phyloP scores from a whole-genome alignment of 176 grass and related monocot genomes.

The Coix lacrymajobi region DNA sequence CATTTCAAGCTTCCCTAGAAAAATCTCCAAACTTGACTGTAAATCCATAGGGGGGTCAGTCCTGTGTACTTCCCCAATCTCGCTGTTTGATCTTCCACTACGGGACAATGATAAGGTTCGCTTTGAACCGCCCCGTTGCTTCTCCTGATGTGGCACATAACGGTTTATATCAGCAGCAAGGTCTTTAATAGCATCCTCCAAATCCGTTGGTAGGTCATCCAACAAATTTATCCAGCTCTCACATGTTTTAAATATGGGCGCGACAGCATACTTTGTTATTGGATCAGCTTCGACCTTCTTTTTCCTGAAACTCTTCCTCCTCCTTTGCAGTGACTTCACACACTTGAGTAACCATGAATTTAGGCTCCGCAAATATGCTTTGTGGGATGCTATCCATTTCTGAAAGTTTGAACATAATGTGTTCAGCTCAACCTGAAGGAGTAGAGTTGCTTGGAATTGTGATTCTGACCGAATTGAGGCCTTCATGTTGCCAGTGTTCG shows the following conservation, averaged over 20 bases:
- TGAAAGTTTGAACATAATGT: conserved; percentile 76
- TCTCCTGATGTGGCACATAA: conserved; percentile 65
- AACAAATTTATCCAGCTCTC: conserved; percentile 63
- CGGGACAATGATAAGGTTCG: conserved; percentile 37
- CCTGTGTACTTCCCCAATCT: conserved; percentile 19
- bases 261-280: conserved; percentile 37
- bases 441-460: conserved; percentile 52
- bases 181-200: conserved; percentile 63
- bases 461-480: conserved; percentile 53
- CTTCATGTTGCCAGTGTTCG: conserved; percentile 50
- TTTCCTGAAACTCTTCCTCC: conserved; percentile 23
- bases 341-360: conserved; percentile 83
- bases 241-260: conserved; percentile 85
- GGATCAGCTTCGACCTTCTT: conserved; percentile 34
- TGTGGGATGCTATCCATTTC: conserved; percentile 76
- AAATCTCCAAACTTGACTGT: conserved; percentile 55
- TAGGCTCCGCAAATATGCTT: conserved; percentile 71
- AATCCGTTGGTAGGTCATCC: conserved; percentile 32
- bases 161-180: conserved; percentile 42
- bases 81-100: conserved; percentile 32
- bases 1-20: conserved; percentile 48
- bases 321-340: conserved; percentile 45
- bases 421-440: conserved; percentile 72
- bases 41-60: conserved; percentile 49
- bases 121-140: conserved; percentile 47